These are phyloP conservation scores for Ambrosiella beaveri DNA, from an alignment of 2,329 filamentous ascomycete species.

Conservation along the genomic window DNA sequence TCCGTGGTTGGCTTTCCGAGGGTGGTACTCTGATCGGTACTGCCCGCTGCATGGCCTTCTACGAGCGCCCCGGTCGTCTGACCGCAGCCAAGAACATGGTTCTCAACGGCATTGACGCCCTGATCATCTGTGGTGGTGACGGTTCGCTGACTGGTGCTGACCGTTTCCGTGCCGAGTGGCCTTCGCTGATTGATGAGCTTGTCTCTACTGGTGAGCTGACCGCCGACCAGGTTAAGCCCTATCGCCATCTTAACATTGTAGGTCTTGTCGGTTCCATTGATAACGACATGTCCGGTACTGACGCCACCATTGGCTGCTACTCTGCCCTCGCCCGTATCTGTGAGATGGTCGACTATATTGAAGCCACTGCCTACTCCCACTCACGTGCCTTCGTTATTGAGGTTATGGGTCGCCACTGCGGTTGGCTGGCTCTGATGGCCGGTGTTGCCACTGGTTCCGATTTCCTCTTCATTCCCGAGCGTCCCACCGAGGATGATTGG, in stretches of 20 bases:
- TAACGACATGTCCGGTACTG: conserved; percentile 93
- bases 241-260: conserved; percentile 83
- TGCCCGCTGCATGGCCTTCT: conserved; percentile 82
- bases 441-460: conserved; percentile 90
- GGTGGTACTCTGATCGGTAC: conserved; percentile 94
- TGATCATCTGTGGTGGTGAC: conserved; percentile 94
- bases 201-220: conserved; percentile 57
- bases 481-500: conserved; percentile 77
- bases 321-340: conserved; percentile 86
- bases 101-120: conserved; percentile 76
- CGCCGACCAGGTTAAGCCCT: conserved; percentile 52
- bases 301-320: conserved; percentile 94
- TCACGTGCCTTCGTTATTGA: conserved; percentile 94
- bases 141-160: conserved; percentile 92
- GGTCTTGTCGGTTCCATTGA: conserved; percentile 94
- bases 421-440: conserved; percentile 92
- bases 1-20: conserved; percentile 83
- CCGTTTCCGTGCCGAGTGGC: conserved; percentile 84
- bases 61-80: conserved; percentile 68
- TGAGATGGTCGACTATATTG: conserved; percentile 90
- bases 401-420: conserved; percentile 96
- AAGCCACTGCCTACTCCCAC: conserved; percentile 86
- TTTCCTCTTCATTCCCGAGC: conserved; percentile 93
- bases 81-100: conserved; percentile 89
- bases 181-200: conserved; percentile 69